phyloP scores from a whole-genome alignment of 202 grass and related monocot species.

The Digitaria exilis region DNA sequence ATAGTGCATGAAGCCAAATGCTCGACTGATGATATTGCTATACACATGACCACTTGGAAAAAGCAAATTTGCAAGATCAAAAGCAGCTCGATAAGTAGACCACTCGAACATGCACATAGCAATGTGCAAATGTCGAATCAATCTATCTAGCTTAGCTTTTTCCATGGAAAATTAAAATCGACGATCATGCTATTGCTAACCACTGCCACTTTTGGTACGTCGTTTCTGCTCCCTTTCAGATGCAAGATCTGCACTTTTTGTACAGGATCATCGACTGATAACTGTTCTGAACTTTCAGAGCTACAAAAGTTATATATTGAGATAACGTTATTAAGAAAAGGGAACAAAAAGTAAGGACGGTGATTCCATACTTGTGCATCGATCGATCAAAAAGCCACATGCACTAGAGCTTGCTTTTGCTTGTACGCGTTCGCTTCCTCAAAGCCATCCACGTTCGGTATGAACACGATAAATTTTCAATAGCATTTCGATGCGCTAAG shows the following conservation, averaged over 20 bases:
- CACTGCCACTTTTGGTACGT: background rate
- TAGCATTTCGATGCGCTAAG: background rate
- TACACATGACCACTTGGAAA: background rate
- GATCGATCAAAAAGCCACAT: no score
- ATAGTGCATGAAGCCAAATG: no score
- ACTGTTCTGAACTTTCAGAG: background rate
- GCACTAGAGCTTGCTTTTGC: background rate
- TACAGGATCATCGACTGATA: background rate
- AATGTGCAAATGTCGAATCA: background rate
- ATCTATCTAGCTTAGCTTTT: no score
- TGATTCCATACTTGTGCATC: background rate
- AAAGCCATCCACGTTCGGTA: background rate
- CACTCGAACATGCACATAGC: constrained; percentile 1
- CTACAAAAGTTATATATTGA: background rate
- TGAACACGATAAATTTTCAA: background rate
- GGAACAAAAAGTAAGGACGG: background rate
- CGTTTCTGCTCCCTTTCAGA: constrained; percentile 15
- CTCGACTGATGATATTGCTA: no score
- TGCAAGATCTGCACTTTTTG: background rate
- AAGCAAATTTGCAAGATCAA: constrained; percentile 24
- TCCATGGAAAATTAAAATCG: background rate
- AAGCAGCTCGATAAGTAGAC: no score
- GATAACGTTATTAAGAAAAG: constrained; percentile 2
- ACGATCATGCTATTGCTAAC: background rate
- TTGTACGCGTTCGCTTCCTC: background rate